Percentiles rank a stretch among this genome's conserved stretches.
Evolutionary conservation across 2,329 filamentous ascomycete genomes (phyloP).

Genomic region (Trichophyton equinum): DNA sequence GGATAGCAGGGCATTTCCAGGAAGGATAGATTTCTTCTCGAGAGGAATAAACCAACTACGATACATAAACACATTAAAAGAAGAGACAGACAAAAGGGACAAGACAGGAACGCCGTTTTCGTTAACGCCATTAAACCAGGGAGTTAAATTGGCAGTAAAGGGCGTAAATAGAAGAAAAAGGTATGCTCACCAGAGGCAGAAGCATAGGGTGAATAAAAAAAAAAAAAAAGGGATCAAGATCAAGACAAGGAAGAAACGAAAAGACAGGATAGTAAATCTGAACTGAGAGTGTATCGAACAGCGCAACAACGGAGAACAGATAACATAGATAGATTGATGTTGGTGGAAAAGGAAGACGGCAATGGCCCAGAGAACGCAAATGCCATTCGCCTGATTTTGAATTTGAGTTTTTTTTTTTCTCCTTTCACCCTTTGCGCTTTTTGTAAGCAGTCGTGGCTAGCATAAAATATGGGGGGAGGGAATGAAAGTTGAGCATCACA

Average conservation of each 20-base stretch:
- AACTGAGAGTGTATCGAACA: neutral
- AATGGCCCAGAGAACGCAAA: neutral
- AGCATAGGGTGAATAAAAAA: too few relatives aligned
- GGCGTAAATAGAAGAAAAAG: neutral
- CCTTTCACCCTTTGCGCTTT: neutral
- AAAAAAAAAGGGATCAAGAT: neutral
- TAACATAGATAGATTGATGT: neutral
- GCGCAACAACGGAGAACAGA: too few relatives aligned
- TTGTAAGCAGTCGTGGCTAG: neutral
- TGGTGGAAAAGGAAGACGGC: neutral
- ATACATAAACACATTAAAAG: constrained; percentile 1
- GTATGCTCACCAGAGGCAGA: neutral
- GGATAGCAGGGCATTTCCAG: neutral
- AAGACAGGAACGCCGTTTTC: neutral
- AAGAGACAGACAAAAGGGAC: neutral
- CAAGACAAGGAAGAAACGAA: neutral
- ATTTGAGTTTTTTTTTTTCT: neutral
- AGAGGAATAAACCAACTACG: neutral
- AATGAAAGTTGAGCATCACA: neutral
- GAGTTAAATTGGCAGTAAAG: neutral
- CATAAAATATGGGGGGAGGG: neutral
- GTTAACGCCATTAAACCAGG: neutral
- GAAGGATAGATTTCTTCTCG: neutral
- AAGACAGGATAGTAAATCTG: neutral
- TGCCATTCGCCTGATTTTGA: neutral